Evolutionary conservation across 306 rosid genomes (phyloP).

Genomic region (Lagenaria siceraria): DNA sequence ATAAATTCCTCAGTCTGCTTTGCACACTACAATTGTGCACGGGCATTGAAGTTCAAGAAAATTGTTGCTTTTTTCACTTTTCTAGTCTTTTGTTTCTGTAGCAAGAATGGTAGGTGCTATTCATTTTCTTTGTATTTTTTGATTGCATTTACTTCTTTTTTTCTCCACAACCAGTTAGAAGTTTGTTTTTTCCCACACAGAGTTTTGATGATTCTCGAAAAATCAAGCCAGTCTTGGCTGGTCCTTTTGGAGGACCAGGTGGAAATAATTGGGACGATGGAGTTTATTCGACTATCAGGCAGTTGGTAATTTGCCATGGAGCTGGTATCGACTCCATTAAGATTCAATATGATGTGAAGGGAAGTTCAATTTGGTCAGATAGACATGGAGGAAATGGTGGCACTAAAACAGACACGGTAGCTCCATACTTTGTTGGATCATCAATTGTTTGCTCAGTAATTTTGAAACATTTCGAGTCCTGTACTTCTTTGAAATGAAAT

Average conservation of each 20-base stretch:
- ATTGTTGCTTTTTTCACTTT: not conserved
- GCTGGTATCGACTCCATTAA: constrained; percentile 62
- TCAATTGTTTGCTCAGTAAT: not conserved
- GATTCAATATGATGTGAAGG: constrained; percentile 53
- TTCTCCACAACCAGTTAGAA: not conserved
- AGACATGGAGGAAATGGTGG: constrained; percentile 85
- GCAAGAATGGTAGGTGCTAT: constrained; percentile 2
- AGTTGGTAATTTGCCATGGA: constrained; percentile 54
- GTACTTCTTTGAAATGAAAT: not conserved
- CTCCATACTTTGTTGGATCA: not conserved
- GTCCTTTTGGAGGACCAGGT: constrained; percentile 73
- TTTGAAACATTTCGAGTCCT: not conserved
- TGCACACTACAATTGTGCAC: not conserved
- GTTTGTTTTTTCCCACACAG: not conserved
- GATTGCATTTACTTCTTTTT: not conserved
- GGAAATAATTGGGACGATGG: constrained; percentile 66
- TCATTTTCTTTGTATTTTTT: not conserved
- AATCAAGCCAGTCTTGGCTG: constrained; percentile 26
- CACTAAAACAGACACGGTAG: constrained; percentile 22
- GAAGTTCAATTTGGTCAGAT: constrained; percentile 49
- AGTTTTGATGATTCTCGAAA: constrained; percentile 13
- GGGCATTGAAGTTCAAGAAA: not conserved
- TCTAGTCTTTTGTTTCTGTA: not conserved
- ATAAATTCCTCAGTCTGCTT: not conserved
- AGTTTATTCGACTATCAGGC: constrained; percentile 46